These are phyloP conservation scores for Penicillium sp. DNA, from an alignment of 2,329 filamentous ascomycete genomes.

Conservation along the genomic window DNA sequence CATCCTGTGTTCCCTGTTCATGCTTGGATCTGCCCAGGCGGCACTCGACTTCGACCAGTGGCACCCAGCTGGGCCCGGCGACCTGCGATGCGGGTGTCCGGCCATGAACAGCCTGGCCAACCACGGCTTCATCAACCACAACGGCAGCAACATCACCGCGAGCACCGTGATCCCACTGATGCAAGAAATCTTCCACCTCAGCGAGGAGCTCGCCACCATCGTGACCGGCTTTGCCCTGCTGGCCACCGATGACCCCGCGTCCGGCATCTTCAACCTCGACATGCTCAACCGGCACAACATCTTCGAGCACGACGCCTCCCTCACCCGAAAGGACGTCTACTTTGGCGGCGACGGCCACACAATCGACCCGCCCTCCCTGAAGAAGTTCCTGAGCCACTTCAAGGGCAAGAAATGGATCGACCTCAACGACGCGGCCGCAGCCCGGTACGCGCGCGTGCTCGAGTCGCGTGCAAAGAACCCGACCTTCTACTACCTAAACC, in stretches of 20 bases:
- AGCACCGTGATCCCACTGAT: slow-evolving; percentile 2
- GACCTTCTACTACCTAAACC: slow-evolving; percentile 6
- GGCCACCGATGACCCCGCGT: not conserved
- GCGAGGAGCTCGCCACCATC: slow-evolving; percentile 9
- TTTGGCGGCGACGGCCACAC: slow-evolving; percentile 8
- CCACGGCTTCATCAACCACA: slow-evolving; percentile 11
- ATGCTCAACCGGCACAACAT: slow-evolving; percentile 9
- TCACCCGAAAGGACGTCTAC: slow-evolving; percentile 9
- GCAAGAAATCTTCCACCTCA: slow-evolving; percentile 7
- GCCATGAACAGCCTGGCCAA: slow-evolving; percentile 13
- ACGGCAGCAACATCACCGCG: slow-evolving; percentile 11
- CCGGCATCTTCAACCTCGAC: slow-evolving; percentile 1
- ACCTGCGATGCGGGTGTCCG: slow-evolving; percentile 8
- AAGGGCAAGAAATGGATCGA: slow-evolving; percentile 12
- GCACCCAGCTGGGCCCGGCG: not conserved
- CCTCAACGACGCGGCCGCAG: slow-evolving; percentile 9
- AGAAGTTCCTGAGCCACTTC: slow-evolving; percentile 1
- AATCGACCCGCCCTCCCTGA: not conserved
- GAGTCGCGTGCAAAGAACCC: slow-evolving; percentile 5
- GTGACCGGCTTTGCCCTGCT: slow-evolving; percentile 3
- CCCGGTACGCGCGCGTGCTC: slow-evolving; percentile 6
- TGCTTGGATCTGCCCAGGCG: not conserved
- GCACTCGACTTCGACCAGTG: slow-evolving; percentile 6
- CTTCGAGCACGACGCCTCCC: slow-evolving; percentile 12
- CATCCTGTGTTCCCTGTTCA: not conserved